Conservation (phyloP, 139 green algal species). For the Parachlorella kessleri region DNA sequence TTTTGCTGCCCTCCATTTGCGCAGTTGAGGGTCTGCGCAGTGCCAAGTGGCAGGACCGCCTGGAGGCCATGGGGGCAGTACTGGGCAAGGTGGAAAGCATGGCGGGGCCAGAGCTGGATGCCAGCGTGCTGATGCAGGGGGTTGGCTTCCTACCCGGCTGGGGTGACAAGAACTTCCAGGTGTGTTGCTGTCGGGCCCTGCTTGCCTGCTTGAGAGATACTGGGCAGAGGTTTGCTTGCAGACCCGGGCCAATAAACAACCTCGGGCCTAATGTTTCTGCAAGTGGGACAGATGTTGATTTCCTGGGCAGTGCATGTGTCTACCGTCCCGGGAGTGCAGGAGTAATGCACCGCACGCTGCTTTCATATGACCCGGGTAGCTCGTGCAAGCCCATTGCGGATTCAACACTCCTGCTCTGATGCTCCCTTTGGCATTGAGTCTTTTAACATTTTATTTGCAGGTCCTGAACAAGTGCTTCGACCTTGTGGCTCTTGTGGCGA, state of each 20-base stretch:
- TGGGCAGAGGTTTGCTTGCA: no score
- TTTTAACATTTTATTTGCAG: conserved; percentile 30
- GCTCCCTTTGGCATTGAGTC: background rate
- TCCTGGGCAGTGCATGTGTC: no score
- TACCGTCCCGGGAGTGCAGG: no score
- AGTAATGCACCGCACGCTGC: no score
- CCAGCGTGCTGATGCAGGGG: conserved; percentile 61
- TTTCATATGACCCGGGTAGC: no score
- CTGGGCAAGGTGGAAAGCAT: conserved; percentile 38
- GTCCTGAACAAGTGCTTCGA: conserved; percentile 92
- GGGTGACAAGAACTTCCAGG: conserved; percentile 98
- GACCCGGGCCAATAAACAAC: no score
- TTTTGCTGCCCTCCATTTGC: no score
- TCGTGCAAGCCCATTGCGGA: no score
- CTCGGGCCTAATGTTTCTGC: no score
- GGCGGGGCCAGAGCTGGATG: conserved; percentile 29
- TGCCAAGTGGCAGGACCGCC: conserved; percentile 88
- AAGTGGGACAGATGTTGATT: no score
- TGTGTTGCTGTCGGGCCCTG: no score
- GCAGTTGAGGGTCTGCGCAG: conserved; percentile 22
- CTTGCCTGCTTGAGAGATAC: no score
- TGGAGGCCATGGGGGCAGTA: conserved; percentile 79
- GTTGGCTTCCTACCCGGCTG: conserved; percentile 82
- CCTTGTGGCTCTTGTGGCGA: conserved; percentile 59
- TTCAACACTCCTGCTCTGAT: background rate